Base-by-base conservation (phyloP, 2,329 filamentous ascomycete species). In the Thermothelomyces thermophilus region DNA sequence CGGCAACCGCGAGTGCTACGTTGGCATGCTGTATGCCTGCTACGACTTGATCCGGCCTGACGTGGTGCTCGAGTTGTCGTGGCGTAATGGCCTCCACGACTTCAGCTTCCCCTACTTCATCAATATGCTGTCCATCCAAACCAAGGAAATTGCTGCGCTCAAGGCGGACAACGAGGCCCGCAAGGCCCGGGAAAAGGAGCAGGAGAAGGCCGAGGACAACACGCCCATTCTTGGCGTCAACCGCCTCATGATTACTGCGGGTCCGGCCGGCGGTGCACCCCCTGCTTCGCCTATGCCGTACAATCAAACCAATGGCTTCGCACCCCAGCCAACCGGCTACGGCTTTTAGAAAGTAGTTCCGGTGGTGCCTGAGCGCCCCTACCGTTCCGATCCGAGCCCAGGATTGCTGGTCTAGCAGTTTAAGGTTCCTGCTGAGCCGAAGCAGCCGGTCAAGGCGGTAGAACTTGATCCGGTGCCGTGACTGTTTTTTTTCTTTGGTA, bases 91-190 rank as follows among this genome's bases (percentile, higher is more conserved):
- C 53, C 84, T 98, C 34, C 83, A 84, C 62, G 93, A 98, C 73
- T 98, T 95, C 73, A 95, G 90, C 41, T 98, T 98, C 94, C 93
- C 93, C 16, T 98, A 95, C 77, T 94, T 98, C 89, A 97, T 98
- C 80, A 98, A 97, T 74, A 86, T 94, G 74, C 77, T 98, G 56
- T 82, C 84, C 60, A 90, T 95, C 70, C 90, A 97, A 72, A 90
- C 88, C 34, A 83, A 86, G 59, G 85, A 94, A 50, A 85, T 98
- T 59, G 82, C 90, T 52, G 68, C 76, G 52, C 79, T 98, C 54
- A 95, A 94, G 77, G 87, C 88, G 55, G 94, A 98, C 71, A 98
- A 97, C 65, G 94, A 98, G 70, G 66, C 65, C n/a, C 64, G 69
- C 54, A 65, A 68, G 60, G 52, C 58, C 48, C 65, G 62, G 59